Evolutionary conservation across 352 stramenopile genomes (phyloP).

Genomic region (Thraustochytrium sp.): DNA sequence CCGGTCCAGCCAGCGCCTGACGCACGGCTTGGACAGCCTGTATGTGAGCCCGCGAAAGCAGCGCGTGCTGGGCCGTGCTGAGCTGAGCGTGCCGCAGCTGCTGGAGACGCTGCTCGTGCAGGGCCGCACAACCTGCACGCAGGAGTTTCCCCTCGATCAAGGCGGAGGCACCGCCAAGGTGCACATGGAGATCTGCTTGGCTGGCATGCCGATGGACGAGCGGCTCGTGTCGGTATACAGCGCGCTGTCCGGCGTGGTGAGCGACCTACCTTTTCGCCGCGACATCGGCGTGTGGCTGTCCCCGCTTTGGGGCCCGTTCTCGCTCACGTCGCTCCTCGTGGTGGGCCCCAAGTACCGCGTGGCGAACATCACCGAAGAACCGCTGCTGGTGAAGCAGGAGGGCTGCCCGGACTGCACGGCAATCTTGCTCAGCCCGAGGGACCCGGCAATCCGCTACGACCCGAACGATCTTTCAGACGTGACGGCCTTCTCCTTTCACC

Average conservation of each 20-base stretch:
- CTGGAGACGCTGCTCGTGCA: neutral
- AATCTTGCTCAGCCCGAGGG: neutral
- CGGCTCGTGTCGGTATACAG: neutral
- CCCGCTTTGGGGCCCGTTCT: neutral
- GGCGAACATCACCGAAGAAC: slow-evolving; percentile 6
- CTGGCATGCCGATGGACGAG: neutral
- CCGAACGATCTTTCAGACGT: slow-evolving; percentile 6
- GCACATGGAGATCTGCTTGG: neutral
- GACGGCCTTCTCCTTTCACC: neutral
- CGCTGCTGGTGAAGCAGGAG: slow-evolving; percentile 23
- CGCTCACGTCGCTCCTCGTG: slow-evolving; percentile 2
- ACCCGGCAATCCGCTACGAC: neutral
- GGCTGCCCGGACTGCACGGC: neutral
- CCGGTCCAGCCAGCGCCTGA: neutral
- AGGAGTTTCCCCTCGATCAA: neutral
- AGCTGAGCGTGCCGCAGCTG: neutral
- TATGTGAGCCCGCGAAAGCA: neutral
- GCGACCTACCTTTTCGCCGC: neutral
- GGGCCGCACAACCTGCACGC: too few relatives aligned
- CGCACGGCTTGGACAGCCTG: neutral
- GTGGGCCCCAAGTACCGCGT: neutral
- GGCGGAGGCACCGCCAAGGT: neutral
- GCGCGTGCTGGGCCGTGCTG: neutral
- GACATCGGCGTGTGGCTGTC: neutral
- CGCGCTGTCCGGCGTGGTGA: neutral